Evolutionary conservation across 805 yeast species (phyloP).

Genomic region (Millerozyma miso): DNA sequence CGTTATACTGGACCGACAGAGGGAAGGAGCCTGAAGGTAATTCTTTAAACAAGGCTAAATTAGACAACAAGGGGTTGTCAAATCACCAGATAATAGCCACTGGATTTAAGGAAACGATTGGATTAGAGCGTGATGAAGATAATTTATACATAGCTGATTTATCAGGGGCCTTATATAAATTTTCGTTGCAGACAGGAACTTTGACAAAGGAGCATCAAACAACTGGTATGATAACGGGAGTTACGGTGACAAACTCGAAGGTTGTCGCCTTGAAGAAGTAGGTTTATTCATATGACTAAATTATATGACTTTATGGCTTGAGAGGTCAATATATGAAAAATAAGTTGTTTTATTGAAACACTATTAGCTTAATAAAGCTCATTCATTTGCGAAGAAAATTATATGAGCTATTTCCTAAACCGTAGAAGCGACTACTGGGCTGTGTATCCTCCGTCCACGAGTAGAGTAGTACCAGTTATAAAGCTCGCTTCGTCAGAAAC

Average conservation of each 20-base stretch:
- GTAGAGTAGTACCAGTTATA: conserved; percentile 30
- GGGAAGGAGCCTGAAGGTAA: neutral
- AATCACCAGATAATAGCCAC: neutral
- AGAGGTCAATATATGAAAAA: too few species aligned
- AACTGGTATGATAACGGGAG: neutral
- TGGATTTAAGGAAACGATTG: neutral
- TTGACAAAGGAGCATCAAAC: neutral
- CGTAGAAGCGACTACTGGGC: conserved; percentile 1
- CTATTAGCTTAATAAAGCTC: too few species aligned
- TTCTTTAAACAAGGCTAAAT: neutral
- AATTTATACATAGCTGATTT: neutral
- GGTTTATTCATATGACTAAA: too few species aligned
- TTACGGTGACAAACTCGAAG: too few species aligned
- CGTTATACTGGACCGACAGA: neutral
- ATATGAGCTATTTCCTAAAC: too few species aligned
- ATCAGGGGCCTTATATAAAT: neutral
- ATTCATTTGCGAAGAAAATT: too few species aligned
- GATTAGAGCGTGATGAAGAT: conserved; percentile 1
- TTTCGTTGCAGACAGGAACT: neutral
- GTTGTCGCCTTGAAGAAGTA: too few species aligned
- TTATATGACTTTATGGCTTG: too few species aligned
- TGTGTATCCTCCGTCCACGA: conserved; percentile 33
- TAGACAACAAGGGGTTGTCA: neutral
- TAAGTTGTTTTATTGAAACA: too few species aligned
- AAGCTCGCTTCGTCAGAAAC: conserved; percentile 31